A percentile compares a stretch with the other conserved stretches of the same genome.
Evolutionary conservation across 129 eudicot species (phyloP).

Genomic region (Arctium lappa): DNA sequence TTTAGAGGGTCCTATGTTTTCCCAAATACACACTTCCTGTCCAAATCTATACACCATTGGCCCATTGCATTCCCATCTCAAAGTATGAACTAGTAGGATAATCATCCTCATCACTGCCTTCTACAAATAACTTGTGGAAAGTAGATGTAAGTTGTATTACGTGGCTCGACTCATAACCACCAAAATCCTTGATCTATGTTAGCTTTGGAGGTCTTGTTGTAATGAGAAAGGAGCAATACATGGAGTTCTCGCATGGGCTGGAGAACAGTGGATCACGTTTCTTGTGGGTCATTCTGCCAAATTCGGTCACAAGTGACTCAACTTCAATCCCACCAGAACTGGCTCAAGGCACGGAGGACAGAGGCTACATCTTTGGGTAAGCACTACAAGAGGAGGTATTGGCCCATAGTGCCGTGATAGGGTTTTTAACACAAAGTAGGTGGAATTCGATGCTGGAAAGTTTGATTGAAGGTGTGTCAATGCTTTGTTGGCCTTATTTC

Average conservation of each 20-base stretch:
- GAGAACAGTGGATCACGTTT: constrained; percentile 36
- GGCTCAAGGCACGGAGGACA: constrained; percentile 21
- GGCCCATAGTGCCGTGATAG: constrained; percentile 50
- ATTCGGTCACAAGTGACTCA: constrained; percentile 12
- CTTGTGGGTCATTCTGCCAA: constrained; percentile 44
- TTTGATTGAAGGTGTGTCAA: constrained; percentile 43
- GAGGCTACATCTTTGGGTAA: constrained; percentile 47
- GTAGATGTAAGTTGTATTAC: constrained; percentile 34
- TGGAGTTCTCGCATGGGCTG: constrained; percentile 55
- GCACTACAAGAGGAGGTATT: constrained; percentile 56
- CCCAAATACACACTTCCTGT: constrained; percentile 31
- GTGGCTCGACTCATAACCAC: constrained; percentile 48
- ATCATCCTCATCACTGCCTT: constrained; percentile 2
- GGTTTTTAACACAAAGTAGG: constrained; percentile 54
- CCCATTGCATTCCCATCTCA: constrained; percentile 52
- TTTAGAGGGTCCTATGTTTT: constrained; percentile 48
- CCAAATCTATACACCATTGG: constrained; percentile 62
- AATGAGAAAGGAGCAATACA: constrained; percentile 31
- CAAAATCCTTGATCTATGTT: constrained; percentile 49
- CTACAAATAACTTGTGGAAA: constrained; percentile 38
- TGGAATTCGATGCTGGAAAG: constrained; percentile 60
- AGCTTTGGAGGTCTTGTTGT: constrained; percentile 46
- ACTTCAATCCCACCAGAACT: constrained; percentile 24
- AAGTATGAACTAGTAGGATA: constrained; percentile 22
- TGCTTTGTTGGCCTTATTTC: constrained; percentile 57